Conservation (phyloP, 2,329 filamentous ascomycete genomes). For the Cryphonectria parasitica region DNA sequence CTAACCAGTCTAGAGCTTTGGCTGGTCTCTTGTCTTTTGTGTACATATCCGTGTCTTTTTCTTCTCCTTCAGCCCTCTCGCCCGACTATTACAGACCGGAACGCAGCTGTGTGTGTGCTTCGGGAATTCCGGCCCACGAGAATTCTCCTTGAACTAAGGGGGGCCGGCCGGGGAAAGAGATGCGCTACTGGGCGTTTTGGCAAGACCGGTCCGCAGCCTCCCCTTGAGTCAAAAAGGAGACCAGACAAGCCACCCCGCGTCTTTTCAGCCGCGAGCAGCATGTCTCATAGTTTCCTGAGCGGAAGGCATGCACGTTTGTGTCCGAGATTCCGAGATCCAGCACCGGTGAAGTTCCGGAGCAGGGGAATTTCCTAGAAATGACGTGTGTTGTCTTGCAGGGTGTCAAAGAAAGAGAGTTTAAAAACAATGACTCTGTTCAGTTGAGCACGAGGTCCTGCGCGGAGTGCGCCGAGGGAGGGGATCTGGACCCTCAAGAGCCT, state of each 20-base stretch:
- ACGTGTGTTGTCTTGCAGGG: not conserved
- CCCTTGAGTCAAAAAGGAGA: too few species aligned
- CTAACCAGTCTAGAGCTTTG: not conserved
- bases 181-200: too few species aligned
- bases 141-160: too few species aligned
- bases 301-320: not conserved
- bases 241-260: not conserved
- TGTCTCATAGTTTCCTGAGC: not conserved
- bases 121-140: too few species aligned
- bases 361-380: not conserved
- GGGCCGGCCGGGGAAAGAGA: too few species aligned
- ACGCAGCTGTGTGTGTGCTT: too few species aligned
- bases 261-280: not conserved
- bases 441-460: not conserved
- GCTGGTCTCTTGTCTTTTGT: too few species aligned
- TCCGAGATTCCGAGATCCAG: not conserved
- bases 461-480: not conserved
- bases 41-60: too few species aligned
- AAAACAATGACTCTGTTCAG: not conserved
- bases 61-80: too few species aligned
- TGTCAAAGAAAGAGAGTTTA: not conserved
- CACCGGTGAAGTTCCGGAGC: not conserved
- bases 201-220: too few species aligned
- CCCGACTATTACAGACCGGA: too few species aligned
- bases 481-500: not conserved